Percentiles rank a stretch among this genome's conserved stretches.
Evolutionary conservation across 805 yeast genomes (phyloP).

Genomic region (Candida golubevii): DNA sequence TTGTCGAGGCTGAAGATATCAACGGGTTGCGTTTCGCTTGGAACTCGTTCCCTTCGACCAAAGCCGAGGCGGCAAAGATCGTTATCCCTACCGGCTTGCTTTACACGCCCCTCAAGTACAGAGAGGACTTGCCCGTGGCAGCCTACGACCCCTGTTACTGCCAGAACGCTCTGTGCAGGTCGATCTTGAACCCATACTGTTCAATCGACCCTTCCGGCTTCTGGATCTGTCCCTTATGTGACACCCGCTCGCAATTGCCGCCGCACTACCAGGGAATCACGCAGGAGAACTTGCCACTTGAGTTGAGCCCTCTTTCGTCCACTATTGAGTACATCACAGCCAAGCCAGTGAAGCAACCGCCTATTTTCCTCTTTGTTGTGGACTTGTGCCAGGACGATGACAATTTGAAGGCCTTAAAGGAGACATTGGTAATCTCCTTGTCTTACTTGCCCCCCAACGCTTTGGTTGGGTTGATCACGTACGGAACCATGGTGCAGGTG

Average conservation of each 20-base stretch:
- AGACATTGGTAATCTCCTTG: constrained; percentile 69
- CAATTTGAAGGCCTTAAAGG: constrained; percentile 78
- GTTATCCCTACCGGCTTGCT: constrained; percentile 93
- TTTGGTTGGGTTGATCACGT: constrained; percentile 80
- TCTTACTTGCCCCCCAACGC: constrained; percentile 86
- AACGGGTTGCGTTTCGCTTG: constrained; percentile 46
- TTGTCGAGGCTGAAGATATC: constrained; percentile 42
- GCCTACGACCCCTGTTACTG: constrained; percentile 84
- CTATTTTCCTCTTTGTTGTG: constrained; percentile 78
- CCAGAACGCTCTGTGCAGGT: constrained; percentile 71
- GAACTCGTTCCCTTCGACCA: constrained; percentile 81
- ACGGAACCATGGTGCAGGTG: constrained; percentile 85
- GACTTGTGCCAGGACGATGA: constrained; percentile 90
- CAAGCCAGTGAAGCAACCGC: constrained; percentile 79
- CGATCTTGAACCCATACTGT: constrained; percentile 84
- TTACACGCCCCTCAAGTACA: constrained; percentile 87
- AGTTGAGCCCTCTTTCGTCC: constrained; percentile 61
- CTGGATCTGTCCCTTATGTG: constrained; percentile 88
- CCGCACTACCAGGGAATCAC: constrained; percentile 74
- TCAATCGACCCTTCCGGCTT: constrained; percentile 70
- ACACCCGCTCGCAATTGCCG: constrained; percentile 74
- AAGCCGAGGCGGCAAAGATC: constrained; percentile 83
- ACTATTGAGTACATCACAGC: constrained; percentile 83
- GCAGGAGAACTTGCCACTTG: constrained; percentile 75
- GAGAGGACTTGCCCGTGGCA: constrained; percentile 72